A percentile compares a stretch with the other conserved stretches of the same genome.
phyloP scores from a whole-genome alignment of 1,139 yeast species.

The Yamadazyma trypodendri region DNA sequence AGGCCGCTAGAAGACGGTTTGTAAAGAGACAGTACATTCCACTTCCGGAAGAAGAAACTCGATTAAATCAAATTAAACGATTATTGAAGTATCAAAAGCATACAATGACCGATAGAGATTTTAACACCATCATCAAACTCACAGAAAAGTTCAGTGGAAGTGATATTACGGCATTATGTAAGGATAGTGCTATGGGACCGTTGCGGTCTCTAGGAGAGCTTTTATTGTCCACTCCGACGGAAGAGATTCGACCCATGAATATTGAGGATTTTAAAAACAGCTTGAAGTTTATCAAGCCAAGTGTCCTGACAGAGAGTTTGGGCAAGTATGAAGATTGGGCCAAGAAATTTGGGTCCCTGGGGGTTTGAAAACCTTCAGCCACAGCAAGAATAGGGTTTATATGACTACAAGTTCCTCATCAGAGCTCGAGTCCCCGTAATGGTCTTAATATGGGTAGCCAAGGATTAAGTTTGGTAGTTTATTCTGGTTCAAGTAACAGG shows the following conservation, averaged over 20 bases:
- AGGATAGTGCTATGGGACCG: constrained; percentile 99
- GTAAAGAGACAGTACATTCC: constrained; percentile 94
- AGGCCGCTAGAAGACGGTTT: constrained; percentile 94
- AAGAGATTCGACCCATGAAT: constrained; percentile 77
- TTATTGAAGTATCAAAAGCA: constrained; percentile 76
- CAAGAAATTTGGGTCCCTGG: constrained; percentile 82
- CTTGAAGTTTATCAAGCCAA: constrained; percentile 82
- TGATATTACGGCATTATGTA: constrained; percentile 92
- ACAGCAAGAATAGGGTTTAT: no score
- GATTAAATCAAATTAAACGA: constrained; percentile 69
- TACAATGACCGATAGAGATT: constrained; percentile 63
- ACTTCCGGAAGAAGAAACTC: constrained; percentile 82
- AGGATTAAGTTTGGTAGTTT: no score
- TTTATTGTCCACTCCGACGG: constrained; percentile 78
- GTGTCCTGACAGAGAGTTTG: constrained; percentile 85
- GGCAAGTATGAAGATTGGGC: constrained; percentile 88
- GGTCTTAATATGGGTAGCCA: no score
- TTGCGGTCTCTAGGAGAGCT: constrained; percentile 87
- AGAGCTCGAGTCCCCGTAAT: no score
- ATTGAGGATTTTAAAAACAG: constrained; percentile 76
- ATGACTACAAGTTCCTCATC: no score
- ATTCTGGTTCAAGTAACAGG: no score
- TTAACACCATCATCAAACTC: constrained; percentile 54
- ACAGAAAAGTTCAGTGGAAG: constrained; percentile 90
- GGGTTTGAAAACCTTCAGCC: no score